Percentiles rank a stretch among this genome's conserved stretches.
Evolutionary conservation across 345 rosid genomes (phyloP).

Genomic region (Mangifera indica): DNA sequence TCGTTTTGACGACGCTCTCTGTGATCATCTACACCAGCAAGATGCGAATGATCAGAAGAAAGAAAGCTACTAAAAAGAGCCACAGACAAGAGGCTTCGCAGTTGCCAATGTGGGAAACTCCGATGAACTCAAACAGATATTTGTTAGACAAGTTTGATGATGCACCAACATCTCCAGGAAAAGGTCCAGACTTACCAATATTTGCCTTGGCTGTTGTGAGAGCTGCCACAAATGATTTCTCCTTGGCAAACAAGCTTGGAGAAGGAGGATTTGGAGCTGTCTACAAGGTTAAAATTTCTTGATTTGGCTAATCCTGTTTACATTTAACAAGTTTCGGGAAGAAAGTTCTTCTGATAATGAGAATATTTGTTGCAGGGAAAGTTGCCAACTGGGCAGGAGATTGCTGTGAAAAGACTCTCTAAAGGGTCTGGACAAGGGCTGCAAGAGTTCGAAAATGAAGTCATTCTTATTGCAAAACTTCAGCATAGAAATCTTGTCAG

Average conservation of each 20-base stretch:
- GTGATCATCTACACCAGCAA: neutral
- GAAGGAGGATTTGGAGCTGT: slow-evolving; percentile 22
- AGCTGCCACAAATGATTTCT: slow-evolving; percentile 4
- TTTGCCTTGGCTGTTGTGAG: neutral
- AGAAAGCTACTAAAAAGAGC: neutral
- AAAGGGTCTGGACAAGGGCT: slow-evolving; percentile 34
- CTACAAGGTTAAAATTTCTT: slow-evolving; percentile 19
- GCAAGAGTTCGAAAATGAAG: slow-evolving; percentile 36
- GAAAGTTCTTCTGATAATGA: neutral
- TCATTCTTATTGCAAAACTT: slow-evolving; percentile 26
- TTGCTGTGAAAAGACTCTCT: slow-evolving; percentile 38
- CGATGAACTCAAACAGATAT: neutral
- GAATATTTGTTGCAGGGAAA: slow-evolving; percentile 17
- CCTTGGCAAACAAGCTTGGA: slow-evolving; percentile 10
- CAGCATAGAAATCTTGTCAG: slow-evolving; percentile 41
- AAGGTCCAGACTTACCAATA: slow-evolving; percentile 5
- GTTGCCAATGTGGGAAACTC: neutral
- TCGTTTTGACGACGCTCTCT: neutral
- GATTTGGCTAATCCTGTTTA: neutral
- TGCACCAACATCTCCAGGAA: neutral
- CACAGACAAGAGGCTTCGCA: neutral
- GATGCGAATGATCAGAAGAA: neutral
- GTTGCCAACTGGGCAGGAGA: slow-evolving; percentile 26
- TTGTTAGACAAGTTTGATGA: neutral
- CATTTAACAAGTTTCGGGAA: too few species aligned